Evolutionary conservation across 2,329 filamentous ascomycete species (phyloP), one percentile per base, ranked within the genome.

Genomic region (Alternaria panax): DNA sequence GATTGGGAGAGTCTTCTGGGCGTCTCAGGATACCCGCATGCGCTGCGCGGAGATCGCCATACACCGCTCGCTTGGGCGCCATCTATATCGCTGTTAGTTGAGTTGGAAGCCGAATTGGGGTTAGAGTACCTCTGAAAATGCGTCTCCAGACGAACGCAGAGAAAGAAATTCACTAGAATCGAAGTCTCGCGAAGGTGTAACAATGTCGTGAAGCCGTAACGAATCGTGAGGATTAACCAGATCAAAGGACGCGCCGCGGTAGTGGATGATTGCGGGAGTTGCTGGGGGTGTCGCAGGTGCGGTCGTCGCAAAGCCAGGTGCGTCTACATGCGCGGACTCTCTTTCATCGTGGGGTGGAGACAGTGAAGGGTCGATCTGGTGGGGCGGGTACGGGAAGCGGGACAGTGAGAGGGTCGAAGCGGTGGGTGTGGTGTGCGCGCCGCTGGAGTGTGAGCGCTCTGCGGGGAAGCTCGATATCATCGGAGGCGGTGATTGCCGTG

Each of bases 231-330:
- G 77, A 46, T 79, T 79, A 20, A 79, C 71, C 12, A 79, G 55
- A 54, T 79, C 76, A 51, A 79, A 79, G 16, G 77, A 79, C 3
- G 76, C 65, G 45, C 77, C 77, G 24, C 77, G 74, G 57, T 78
- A 79, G 57, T 79, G 76, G 18, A 79, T 67, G 20, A 73, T 72
- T 14, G 76, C 76, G 45, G 77, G 76, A 5, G 77, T 78, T 28
- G 73, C 70, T 4, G 77, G 77, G 22, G 76, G 76, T 5, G 75
- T 78, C 14, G 58, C 74, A 3, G 73, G 75, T 14, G 71, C 70
- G 18, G 70, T 64, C 14, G 71, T 66, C 30, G 67, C 53, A 40
- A 73, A 75, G 48, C 63, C 69, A 24, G 59, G 62, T 27, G 69
- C 50, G 55, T 67, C 67, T 61, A 74, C 43, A 51, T 46, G 67